phyloP scores from a whole-genome alignment of 768 basidiomycete genomes.

The Rhizopogon vinicolor region DNA sequence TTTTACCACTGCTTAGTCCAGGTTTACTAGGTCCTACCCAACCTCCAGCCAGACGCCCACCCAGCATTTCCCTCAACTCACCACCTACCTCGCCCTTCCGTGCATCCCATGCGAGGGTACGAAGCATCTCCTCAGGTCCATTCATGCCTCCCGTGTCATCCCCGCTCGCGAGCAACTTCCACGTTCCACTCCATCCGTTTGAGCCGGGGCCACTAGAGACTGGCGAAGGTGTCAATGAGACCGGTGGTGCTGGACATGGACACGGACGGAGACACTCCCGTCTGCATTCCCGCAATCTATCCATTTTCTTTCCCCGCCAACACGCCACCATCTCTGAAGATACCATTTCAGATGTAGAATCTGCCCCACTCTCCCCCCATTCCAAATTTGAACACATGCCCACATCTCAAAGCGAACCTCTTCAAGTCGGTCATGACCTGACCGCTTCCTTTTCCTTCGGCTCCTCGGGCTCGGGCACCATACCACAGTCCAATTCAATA shows the following conservation, averaged over 20 bases:
- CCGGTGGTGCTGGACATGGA: slow-evolving; percentile 2
- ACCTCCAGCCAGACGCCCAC: slow-evolving; percentile 17
- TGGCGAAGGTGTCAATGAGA: slow-evolving; percentile 15
- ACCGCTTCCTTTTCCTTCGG: slow-evolving; percentile 55
- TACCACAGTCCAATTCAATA: slow-evolving; percentile 27
- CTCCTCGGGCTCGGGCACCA: slow-evolving; percentile 33
- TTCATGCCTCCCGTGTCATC: slow-evolving; percentile 22
- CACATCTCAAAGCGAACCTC: slow-evolving; percentile 33
- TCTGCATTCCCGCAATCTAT: slow-evolving; percentile 87
- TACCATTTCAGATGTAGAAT: slow-evolving; percentile 41
- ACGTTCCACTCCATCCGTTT: slow-evolving; percentile 18
- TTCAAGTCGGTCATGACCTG: slow-evolving; percentile 36
- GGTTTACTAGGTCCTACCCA: not conserved
- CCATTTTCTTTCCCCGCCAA: slow-evolving; percentile 83
- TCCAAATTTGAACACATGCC: slow-evolving; percentile 33
- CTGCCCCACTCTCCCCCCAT: slow-evolving; percentile 38
- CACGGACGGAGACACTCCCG: slow-evolving; percentile 53
- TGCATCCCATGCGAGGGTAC: slow-evolving; percentile 25
- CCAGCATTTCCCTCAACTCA: slow-evolving; percentile 17
- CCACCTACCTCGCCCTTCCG: slow-evolving; percentile 29
- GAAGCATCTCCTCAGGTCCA: slow-evolving; percentile 30
- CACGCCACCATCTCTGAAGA: slow-evolving; percentile 65
- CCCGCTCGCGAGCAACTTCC: slow-evolving; percentile 24
- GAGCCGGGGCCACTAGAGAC: slow-evolving; percentile 18
- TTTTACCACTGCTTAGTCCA: slow-evolving; percentile 9